Percentiles rank a stretch among this genome's conserved stretches.
Conservation (phyloP, 108 stramenopile genomes). For the Nitzschia palea region DNA sequence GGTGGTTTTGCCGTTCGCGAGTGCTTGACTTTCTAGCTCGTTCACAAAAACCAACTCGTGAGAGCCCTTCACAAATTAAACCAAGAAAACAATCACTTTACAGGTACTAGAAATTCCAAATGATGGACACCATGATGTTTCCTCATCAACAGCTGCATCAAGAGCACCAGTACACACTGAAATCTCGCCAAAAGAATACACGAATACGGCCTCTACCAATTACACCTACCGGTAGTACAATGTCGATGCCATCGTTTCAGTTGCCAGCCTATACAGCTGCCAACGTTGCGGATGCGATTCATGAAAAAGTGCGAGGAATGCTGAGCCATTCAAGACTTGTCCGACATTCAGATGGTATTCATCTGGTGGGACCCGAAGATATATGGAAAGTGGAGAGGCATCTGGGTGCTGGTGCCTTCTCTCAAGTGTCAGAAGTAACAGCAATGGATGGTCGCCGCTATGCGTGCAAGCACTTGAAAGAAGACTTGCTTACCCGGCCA, state of each 20-base stretch:
- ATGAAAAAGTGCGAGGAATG: constrained; percentile 26
- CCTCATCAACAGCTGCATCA: not conserved
- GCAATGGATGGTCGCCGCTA: constrained; percentile 16
- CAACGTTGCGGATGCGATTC: constrained; percentile 35
- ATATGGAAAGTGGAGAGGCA: constrained; percentile 35
- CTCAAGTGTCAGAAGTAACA: constrained; percentile 42
- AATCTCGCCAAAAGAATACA: not conserved
- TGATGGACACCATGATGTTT: constrained; percentile 4
- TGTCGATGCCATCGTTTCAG: not conserved
- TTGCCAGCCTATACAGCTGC: constrained; percentile 15
- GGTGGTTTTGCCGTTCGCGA: no score
- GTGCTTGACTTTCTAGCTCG: no score
- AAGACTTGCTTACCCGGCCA: constrained; percentile 35
- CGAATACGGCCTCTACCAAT: not conserved
- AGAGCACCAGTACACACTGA: not conserved
- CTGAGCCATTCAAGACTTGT: constrained; percentile 21
- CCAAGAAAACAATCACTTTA: no score
- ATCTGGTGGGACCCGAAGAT: constrained; percentile 23
- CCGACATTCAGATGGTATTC: constrained; percentile 23
- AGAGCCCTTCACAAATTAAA: no score
- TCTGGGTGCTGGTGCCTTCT: constrained; percentile 65
- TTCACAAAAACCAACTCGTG: no score
- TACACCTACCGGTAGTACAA: not conserved
- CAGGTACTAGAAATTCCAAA: not conserved
- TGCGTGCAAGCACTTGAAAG: constrained; percentile 60